These are phyloP conservation scores for Pseudonitzschia multistriata DNA, from an alignment of 108 stramenopile genomes.

Conservation along the genomic window DNA sequence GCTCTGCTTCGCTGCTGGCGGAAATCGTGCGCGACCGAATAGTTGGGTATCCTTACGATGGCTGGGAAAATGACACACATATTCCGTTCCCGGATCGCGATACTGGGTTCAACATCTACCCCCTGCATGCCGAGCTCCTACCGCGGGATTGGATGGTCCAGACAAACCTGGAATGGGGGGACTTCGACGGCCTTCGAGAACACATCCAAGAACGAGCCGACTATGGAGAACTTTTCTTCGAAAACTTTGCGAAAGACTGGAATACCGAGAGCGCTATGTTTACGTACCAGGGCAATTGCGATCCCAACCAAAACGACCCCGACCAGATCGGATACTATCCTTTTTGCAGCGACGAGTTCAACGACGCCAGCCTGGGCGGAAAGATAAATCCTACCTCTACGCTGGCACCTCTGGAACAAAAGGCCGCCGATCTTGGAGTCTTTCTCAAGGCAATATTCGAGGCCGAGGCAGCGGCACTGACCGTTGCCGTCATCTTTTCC, in stretches of 20 bases:
- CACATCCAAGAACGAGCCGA: conserved; percentile 12
- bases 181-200: not conserved
- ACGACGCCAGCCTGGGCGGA: conserved; percentile 43
- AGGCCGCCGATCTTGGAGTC: conserved; percentile 35
- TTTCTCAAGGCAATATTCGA: conserved; percentile 55
- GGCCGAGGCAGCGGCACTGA: conserved; percentile 30
- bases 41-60: conserved; percentile 43
- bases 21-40: conserved; percentile 55
- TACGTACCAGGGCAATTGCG: conserved; percentile 48
- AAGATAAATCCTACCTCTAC: conserved; percentile 34
- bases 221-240: not conserved
- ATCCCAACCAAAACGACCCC: conserved; percentile 37
- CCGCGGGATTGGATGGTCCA: conserved; percentile 49
- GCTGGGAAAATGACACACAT: conserved; percentile 28
- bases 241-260: not conserved
- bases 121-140: conserved; percentile 33
- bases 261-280: conserved; percentile 31
- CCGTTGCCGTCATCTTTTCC: conserved; percentile 40
- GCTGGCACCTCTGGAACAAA: conserved; percentile 27
- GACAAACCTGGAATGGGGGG: not conserved
- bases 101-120: conserved; percentile 35
- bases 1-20: conserved; percentile 24
- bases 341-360: conserved; percentile 48
- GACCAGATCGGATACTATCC: conserved; percentile 27
- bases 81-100: conserved; percentile 50